A percentile compares a stretch with the other conserved stretches of the same genome.
Evolutionary conservation across 2,329 filamentous ascomycete genomes (phyloP).

Genomic region (Aspergillus nomiae): DNA sequence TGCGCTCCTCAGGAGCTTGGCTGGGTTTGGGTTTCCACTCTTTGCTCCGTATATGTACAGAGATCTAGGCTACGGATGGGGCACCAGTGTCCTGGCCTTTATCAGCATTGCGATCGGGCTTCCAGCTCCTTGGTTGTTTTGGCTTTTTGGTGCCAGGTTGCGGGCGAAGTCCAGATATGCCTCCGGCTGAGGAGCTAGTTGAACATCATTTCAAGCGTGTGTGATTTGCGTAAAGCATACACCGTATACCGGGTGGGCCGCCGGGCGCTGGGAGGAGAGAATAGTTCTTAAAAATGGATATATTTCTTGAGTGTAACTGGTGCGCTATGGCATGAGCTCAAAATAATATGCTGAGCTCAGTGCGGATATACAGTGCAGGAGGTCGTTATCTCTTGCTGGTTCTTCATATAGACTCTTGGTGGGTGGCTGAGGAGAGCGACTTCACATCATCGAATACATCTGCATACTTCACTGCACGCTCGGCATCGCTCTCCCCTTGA

Average conservation of each 20-base stretch:
- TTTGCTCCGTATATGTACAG: conserved; percentile 37
- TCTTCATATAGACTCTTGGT: not conserved
- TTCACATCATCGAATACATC: not conserved
- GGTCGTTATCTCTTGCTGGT: not conserved
- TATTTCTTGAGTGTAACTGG: too few species aligned
- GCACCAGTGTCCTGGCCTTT: conserved; percentile 38
- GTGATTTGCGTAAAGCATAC: too few species aligned
- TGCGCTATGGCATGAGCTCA: too few species aligned
- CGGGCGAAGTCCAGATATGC: conserved; percentile 45
- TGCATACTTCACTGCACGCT: not conserved
- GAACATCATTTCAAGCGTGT: not conserved
- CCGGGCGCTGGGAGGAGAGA: too few species aligned
- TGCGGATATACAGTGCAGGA: not conserved
- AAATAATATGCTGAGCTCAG: not conserved
- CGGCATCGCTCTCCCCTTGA: not conserved
- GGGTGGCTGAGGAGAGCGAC: not conserved
- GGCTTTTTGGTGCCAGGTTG: conserved; percentile 47
- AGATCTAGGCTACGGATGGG: conserved; percentile 33
- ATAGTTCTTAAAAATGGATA: too few species aligned
- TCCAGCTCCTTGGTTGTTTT: conserved; percentile 49
- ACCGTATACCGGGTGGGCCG: too few species aligned
- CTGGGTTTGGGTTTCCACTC: conserved; percentile 36
- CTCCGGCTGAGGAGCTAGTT: not conserved
- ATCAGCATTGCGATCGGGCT: conserved; percentile 36
- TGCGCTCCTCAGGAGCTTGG: conserved; percentile 12